Evolutionary conservation across 2,329 filamentous ascomycete species (phyloP), one percentile per base, ranked within the genome.

Genomic region (Fusarium torreyae): DNA sequence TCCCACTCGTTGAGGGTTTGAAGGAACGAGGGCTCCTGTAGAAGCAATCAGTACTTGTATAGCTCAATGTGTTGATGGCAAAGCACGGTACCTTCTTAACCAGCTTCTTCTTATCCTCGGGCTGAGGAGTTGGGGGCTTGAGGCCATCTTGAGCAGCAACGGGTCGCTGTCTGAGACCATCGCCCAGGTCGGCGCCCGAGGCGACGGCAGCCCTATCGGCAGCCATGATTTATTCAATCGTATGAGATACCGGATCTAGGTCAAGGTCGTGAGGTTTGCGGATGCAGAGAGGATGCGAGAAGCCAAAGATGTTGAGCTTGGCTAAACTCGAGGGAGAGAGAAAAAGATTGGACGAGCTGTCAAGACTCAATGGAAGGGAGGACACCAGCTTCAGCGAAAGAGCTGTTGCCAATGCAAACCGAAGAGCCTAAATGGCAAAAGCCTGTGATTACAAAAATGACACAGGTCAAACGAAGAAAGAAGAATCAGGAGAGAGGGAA

Each of bases 1-100:
- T 92, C 86, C 86, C 89, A 88, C 80, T 90, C 83, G 74, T 86
- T 83, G 70, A 94, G 86, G 73, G 87, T 83, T 57, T 90, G 79
- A 72, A 92, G 80, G 68, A 92, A 78, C 24, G 87, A 88, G 71
- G 87, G 84, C 70, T 85, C 79, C 80, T 87, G 69, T n/a, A 48
- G 43, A 36, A n/a, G 44, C 33, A 39, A 68, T 77, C 46, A 78
- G 72, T 52, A 64, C 33, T 40, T 38, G 24, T 26, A 14, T 53
- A 53, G 24, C n/a, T 39, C 18, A 51, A 48, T 46, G 24, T n/a
- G 15, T 28, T 20, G 10, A 5, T 4, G 20, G 3, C 22, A 17
- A n/a, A 50, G 15, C 20, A 52, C 24, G 22, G n/a, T 69, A 89
- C 88, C 85, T 89, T 86, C 78, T 86, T 86, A 62, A 76, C 78